These are phyloP conservation scores for Mycena crocata DNA, from an alignment of 768 basidiomycete species.

Conservation along the genomic window DNA sequence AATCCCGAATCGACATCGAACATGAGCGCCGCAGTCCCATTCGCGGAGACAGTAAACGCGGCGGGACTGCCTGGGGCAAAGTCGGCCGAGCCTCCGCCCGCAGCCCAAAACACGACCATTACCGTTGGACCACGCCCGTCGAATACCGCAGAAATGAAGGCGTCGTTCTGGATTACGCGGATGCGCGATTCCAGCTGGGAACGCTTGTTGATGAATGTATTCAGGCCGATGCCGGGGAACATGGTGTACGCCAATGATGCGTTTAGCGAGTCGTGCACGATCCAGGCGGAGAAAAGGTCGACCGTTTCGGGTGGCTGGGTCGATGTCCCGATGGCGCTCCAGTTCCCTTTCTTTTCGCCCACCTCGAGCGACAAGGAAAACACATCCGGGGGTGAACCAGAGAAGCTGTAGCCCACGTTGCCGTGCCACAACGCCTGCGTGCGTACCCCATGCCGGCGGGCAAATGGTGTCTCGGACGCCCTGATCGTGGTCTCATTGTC, in stretches of 20 bases:
- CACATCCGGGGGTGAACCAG: conserved; percentile 47
- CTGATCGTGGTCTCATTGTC: conserved; percentile 52
- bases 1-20: conserved; percentile 45
- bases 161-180: conserved; percentile 50
- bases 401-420: conserved; percentile 70
- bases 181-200: conserved; percentile 34
- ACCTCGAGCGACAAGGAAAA: conserved; percentile 53
- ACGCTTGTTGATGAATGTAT: conserved; percentile 54
- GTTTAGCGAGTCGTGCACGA: conserved; percentile 53
- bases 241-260: conserved; percentile 62
- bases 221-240: conserved; percentile 61
- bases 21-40: conserved; percentile 48
- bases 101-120: conserved; percentile 60
- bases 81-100: conserved; percentile 50
- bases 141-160: conserved; percentile 54
- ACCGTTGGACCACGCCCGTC: conserved; percentile 52
- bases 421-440: conserved; percentile 70
- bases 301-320: conserved; percentile 66
- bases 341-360: conserved; percentile 65
- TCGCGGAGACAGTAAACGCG: conserved; percentile 45
- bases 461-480: conserved; percentile 19
- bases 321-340: conserved; percentile 74
- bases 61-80: conserved; percentile 43
- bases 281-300: conserved; percentile 74
- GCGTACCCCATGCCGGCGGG: neutral